Evolutionary conservation across 2,329 filamentous ascomycete species (phyloP).

Genomic region (Elsinoe fawcettii): DNA sequence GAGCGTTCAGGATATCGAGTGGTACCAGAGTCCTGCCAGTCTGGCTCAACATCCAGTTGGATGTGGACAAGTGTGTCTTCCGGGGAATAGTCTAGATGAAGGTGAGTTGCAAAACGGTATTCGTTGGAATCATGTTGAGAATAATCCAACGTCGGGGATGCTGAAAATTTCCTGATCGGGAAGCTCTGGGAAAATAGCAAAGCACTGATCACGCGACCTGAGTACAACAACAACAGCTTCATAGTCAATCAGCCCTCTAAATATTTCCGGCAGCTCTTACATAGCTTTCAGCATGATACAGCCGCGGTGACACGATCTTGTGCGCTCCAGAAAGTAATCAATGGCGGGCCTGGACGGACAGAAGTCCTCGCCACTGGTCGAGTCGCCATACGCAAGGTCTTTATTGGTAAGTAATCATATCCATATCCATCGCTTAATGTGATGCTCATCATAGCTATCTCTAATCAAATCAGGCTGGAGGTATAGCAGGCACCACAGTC

Average conservation of each 20-base stretch:
- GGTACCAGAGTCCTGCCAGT: neutral
- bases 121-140: neutral
- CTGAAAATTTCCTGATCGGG: slow-evolving; percentile 2
- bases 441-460: no score
- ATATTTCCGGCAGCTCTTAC: neutral
- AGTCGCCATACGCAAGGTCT: neutral
- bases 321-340: neutral
- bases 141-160: neutral
- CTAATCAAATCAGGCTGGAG: slow-evolving; percentile 57
- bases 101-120: no score
- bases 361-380: neutral
- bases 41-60: neutral
- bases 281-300: neutral
- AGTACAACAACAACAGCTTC: neutral
- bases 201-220: neutral
- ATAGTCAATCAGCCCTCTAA: neutral
- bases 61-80: no score
- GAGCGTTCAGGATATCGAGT: neutral
- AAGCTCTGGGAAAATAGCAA: neutral
- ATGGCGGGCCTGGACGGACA: neutral
- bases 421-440: no score
- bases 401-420: neutral
- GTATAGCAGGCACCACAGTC: slow-evolving; percentile 86
- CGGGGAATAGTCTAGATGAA: no score
- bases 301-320: neutral